Evolutionary conservation across 108 stramenopile genomes (phyloP).

Genomic region (Discostella stelligeroides): DNA sequence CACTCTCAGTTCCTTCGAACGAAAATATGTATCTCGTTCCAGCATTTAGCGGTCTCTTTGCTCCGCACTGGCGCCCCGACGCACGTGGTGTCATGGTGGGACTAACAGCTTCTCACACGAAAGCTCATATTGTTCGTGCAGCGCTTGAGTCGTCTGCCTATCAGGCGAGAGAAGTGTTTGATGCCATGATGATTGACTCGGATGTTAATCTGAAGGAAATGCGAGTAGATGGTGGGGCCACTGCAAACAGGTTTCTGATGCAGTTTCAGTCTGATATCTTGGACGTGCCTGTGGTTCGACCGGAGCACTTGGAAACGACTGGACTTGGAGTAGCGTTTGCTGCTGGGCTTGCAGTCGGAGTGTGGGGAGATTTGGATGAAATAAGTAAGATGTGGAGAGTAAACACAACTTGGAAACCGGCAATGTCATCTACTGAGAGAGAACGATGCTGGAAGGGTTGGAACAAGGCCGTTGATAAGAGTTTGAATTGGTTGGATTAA

Average conservation of each 20-base stretch:
- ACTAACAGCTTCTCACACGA: slow-evolving; percentile 87
- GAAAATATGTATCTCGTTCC: slow-evolving; percentile 97
- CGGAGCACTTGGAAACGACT: slow-evolving; percentile 92
- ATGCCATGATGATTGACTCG: slow-evolving; percentile 87
- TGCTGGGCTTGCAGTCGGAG: slow-evolving; percentile 95
- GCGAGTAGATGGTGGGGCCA: slow-evolving; percentile 95
- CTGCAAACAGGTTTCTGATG: slow-evolving; percentile 91
- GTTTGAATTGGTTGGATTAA: slow-evolving; percentile 79
- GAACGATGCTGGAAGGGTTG: slow-evolving; percentile 76
- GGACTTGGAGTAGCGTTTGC: slow-evolving; percentile 95
- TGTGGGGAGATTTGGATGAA: slow-evolving; percentile 88
- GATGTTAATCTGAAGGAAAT: slow-evolving; percentile 70
- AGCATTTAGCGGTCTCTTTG: slow-evolving; percentile 95
- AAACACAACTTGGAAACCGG: slow-evolving; percentile 70
- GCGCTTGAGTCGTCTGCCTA: slow-evolving; percentile 95
- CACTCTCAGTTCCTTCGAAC: slow-evolving; percentile 62
- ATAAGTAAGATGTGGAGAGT: slow-evolving; percentile 76
- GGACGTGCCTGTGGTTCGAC: slow-evolving; percentile 80
- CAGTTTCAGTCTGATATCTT: slow-evolving; percentile 97
- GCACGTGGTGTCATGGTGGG: slow-evolving; percentile 95
- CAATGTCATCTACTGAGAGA: slow-evolving; percentile 66
- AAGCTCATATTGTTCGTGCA: slow-evolving; percentile 90
- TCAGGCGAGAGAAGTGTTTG: slow-evolving; percentile 90
- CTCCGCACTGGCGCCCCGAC: slow-evolving; percentile 95
- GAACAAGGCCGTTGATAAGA: slow-evolving; percentile 90